Conservation (phyloP, 2,329 filamentous ascomycete species). For the Fusarium subglutinans region DNA sequence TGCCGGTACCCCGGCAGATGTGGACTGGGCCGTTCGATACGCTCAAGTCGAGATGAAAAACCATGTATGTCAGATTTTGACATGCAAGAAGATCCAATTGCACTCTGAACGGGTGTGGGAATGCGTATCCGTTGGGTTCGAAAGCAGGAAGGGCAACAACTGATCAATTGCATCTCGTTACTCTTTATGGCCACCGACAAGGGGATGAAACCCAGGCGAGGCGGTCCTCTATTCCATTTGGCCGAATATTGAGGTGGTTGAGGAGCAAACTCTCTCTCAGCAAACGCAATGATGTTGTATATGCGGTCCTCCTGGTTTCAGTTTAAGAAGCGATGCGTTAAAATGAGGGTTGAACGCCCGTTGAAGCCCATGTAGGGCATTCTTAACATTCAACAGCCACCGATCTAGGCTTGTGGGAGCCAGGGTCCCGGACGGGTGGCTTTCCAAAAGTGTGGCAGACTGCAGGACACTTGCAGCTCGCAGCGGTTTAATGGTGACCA, state of each 20-base stretch:
- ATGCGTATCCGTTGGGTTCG: constrained; percentile 16
- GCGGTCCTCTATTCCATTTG: constrained; percentile 20
- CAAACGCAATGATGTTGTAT: constrained; percentile 5
- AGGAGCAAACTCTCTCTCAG: constrained; percentile 16
- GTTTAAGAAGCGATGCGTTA: constrained; percentile 26
- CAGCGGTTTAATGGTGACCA: constrained; percentile 22
- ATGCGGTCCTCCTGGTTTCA: constrained; percentile 14
- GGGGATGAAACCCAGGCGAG: constrained; percentile 32
- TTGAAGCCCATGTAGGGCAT: constrained; percentile 23
- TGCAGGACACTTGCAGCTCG: constrained; percentile 24
- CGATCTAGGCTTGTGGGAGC: constrained; percentile 26
- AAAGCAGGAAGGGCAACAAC: constrained; percentile 3
- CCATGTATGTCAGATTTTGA: constrained; percentile 26
- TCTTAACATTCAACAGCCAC: constrained; percentile 24
- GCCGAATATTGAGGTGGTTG: constrained; percentile 22
- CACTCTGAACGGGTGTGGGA: constrained; percentile 8
- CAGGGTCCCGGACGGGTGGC: constrained; percentile 18
- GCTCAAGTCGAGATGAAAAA: constrained; percentile 35
- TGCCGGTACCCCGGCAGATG: constrained; percentile 41
- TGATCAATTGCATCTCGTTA: constrained; percentile 1
- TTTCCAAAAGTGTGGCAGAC: constrained; percentile 25
- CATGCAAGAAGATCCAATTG: constrained; percentile 22
- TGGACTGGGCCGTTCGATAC: constrained; percentile 15
- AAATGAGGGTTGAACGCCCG: constrained; percentile 21
- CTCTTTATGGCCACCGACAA: neutral